Base-by-base conservation (phyloP, 805 yeast genomes). In the Saccharomycopsis javanensis region DNA sequence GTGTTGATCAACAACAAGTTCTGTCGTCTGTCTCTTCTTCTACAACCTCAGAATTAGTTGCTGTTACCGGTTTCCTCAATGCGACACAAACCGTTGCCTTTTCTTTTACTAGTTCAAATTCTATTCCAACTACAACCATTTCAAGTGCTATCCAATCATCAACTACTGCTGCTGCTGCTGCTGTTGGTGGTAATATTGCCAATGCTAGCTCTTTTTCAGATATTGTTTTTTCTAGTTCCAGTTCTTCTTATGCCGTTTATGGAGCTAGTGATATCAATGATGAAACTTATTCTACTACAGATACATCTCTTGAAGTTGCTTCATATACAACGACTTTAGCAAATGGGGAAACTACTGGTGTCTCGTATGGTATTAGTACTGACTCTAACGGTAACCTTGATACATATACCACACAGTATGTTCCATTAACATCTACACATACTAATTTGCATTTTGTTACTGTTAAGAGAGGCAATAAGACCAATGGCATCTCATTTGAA, bases 111-210 rank as follows among this genome's bases (percentile, higher is more conserved):
- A 31, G 58, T 16, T 23, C 59, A 3, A 23, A 25, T 5, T 23
- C 53, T 20, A n/a, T 46, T 30, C 10, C 54, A 3, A 8, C 55
- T 28, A 13, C 48, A 8, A 8, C 48, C 13, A 10, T 42, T 23
- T 16, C 55, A 20, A 34, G 48, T 34, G 2, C 31, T 34, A 20
- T 27, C 11, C 13, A 31, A 8, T 25, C 54, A 11, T n/a, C 37
- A 30, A 25, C 38, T 48, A 18, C 55, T 23, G 51, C 46, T 30
- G 68, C 64, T 11, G 65, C 73, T 61, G 59, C 65, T 59, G 67
- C 69, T 15, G 68, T 71, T 16, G 66, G 69, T 57, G 70, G 71
- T 31, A 72, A 75, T 33, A 66, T 66, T 46, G 63, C 64, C 27
- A 57, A 64, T 63, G 72, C 71, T 62, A 67, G 58, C 16, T 55